Percentiles rank a stretch among this genome's conserved stretches.
These are phyloP conservation scores for Leptographium procerum DNA, from an alignment of 2,329 filamentous ascomycete species.

Conservation along the genomic window DNA sequence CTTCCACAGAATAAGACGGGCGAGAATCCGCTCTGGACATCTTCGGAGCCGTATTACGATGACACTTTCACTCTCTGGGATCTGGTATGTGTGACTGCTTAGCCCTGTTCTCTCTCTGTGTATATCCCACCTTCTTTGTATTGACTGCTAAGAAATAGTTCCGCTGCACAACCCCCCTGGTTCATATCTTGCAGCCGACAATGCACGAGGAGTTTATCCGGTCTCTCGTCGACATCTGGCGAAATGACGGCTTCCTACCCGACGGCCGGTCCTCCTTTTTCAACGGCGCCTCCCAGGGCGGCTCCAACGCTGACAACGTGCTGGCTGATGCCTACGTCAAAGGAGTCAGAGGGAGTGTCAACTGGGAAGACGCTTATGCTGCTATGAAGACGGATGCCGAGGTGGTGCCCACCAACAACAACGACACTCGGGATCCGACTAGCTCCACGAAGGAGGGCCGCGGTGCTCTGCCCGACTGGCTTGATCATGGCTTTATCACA, in stretches of 20 bases:
- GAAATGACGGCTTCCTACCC: constrained; percentile 51
- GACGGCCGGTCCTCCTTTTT: constrained; percentile 57
- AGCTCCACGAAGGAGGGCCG: constrained; percentile 57
- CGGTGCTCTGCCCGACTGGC: constrained; percentile 59
- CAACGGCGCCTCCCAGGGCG: constrained; percentile 59
- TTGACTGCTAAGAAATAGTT: constrained; percentile 23
- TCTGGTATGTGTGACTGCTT: constrained; percentile 16
- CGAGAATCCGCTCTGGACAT: constrained; percentile 57
- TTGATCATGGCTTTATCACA: constrained; percentile 53
- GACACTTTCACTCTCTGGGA: constrained; percentile 64
- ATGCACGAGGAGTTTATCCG: constrained; percentile 55
- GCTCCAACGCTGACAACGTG: constrained; percentile 60
- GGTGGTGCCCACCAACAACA: constrained; percentile 45
- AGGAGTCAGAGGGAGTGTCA: constrained; percentile 47
- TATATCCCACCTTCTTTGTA: constrained; percentile 10
- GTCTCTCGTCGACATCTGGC: constrained; percentile 57
- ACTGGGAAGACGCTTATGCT: constrained; percentile 52
- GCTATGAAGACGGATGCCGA: constrained; percentile 60
- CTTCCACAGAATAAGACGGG: constrained; percentile 60
- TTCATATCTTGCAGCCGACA: constrained; percentile 52
- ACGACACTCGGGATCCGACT: constrained; percentile 43
- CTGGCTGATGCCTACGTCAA: constrained; percentile 64
- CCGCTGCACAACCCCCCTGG: constrained; percentile 51
- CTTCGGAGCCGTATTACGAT: constrained; percentile 57
- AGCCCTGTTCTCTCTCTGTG: background rate